Percentiles rank a stretch among this genome's conserved stretches.
These are phyloP conservation scores for Microbotryum saponariae DNA, from an alignment of 1,284 basidiomycete genomes.

Conservation along the genomic window DNA sequence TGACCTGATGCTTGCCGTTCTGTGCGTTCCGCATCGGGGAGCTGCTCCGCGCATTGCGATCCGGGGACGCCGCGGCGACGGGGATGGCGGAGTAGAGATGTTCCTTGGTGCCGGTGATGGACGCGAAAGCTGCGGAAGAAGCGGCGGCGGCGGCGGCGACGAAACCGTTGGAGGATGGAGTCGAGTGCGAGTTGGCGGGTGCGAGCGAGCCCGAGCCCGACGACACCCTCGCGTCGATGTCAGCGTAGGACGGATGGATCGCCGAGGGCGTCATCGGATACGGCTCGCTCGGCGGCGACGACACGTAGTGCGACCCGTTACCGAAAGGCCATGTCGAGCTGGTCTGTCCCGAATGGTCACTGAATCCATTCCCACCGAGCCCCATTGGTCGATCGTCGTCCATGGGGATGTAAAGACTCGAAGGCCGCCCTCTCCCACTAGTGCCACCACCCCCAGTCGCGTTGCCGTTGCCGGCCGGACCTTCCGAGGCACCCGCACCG, in stretches of 20 bases:
- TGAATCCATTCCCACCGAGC: background rate
- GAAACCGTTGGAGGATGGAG: too few species aligned
- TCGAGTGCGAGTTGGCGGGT: too few species aligned
- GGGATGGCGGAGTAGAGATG: slow-evolving; percentile 24
- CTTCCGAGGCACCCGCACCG: too few species aligned
- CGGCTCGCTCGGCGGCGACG: background rate
- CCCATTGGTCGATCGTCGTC: slow-evolving; percentile 6
- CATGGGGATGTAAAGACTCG: slow-evolving; percentile 29
- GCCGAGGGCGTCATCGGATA: slow-evolving; percentile 19
- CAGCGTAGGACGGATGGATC: slow-evolving; percentile 29
- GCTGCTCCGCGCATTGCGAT: background rate
- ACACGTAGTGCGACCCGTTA: background rate
- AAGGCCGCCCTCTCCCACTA: slow-evolving; percentile 7
- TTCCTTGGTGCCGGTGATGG: background rate
- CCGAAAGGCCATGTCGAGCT: slow-evolving; percentile 25
- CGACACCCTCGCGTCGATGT: background rate
- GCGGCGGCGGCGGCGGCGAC: too few species aligned
- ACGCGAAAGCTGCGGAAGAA: too few species aligned
- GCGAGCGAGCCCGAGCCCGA: too few species aligned
- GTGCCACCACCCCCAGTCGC: too few species aligned
- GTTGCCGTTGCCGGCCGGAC: too few species aligned
- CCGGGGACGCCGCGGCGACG: background rate
- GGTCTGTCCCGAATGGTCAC: background rate
- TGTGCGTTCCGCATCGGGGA: too few species aligned
- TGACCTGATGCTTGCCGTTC: too few species aligned